Percentiles rank a stretch among this genome's conserved stretches.
phyloP scores from a whole-genome alignment of 805 yeast species.

The Pichia heedii region DNA sequence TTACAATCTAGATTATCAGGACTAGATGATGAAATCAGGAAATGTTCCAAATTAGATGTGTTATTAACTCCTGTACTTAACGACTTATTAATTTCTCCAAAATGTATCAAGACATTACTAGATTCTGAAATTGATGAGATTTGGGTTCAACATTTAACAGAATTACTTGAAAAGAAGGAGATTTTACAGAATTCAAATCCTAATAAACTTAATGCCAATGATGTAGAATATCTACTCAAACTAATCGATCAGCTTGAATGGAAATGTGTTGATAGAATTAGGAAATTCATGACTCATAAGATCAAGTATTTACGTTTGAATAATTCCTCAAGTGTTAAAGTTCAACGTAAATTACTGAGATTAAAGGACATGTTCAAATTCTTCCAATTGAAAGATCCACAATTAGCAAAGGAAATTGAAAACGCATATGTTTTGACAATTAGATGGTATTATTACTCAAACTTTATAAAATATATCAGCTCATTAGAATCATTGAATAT shows the following conservation, averaged over 20 bases:
- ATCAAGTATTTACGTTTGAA: conserved; percentile 63
- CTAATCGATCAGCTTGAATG: conserved; percentile 43
- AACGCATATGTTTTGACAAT: conserved; percentile 82
- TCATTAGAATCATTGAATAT: conserved; percentile 59
- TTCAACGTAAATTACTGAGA: conserved; percentile 58
- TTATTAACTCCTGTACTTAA: conserved; percentile 67
- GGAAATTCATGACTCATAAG: conserved; percentile 55
- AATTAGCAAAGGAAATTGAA: conserved; percentile 62
- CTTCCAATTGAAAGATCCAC: conserved; percentile 42
- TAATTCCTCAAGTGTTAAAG: conserved; percentile 58
- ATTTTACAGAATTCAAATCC: conserved; percentile 34
- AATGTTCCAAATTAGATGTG: conserved; percentile 39
- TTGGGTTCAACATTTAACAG: conserved; percentile 63
- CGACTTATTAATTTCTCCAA: conserved; percentile 70
- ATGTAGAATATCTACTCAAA: conserved; percentile 19
- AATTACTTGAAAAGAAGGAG: conserved; percentile 48
- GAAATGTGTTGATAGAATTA: conserved; percentile 66
- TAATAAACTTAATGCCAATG: conserved; percentile 11
- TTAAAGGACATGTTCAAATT: conserved; percentile 58
- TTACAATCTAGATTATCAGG: conserved; percentile 45
- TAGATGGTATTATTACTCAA: conserved; percentile 83
- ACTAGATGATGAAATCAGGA: conserved; percentile 38
- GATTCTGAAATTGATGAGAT: conserved; percentile 44
- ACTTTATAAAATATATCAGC: conserved; percentile 67
- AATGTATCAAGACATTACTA: conserved; percentile 47